Evolutionary conservation across 1,284 basidiomycete genomes (phyloP).

Genomic region (Polyporus tsugae): DNA sequence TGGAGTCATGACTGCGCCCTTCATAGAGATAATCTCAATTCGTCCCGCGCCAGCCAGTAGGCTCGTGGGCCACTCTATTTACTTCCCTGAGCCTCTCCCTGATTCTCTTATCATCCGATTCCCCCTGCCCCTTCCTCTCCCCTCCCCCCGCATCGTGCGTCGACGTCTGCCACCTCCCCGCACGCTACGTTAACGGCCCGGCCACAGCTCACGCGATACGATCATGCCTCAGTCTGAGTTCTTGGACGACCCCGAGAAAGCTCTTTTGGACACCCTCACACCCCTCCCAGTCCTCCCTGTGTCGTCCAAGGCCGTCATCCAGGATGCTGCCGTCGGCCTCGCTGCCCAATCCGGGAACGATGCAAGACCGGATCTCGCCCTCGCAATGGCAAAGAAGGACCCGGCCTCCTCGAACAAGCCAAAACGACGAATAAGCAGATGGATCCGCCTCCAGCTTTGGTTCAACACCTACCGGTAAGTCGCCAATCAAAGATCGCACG

Average conservation of each 20-base stretch:
- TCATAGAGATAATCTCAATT: conserved; percentile 37
- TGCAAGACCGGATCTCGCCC: conserved; percentile 26
- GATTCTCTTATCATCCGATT: conserved; percentile 3
- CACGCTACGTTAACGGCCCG: neutral
- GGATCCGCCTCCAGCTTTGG: conserved; percentile 65
- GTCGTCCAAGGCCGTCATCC: conserved; percentile 31
- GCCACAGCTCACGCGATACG: conserved; percentile 22
- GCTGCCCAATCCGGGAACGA: conserved; percentile 29
- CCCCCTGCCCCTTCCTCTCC: conserved; percentile 22
- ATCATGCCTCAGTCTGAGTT: conserved; percentile 33
- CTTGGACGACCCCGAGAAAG: conserved; percentile 43
- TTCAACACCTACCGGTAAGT: conserved; percentile 70
- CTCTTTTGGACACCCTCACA: conserved; percentile 35
- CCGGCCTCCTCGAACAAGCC: conserved; percentile 32
- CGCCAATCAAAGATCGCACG: neutral
- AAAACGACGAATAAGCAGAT: conserved; percentile 45
- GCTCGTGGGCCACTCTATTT: conserved; percentile 22
- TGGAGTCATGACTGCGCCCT: conserved; percentile 38
- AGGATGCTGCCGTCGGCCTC: conserved; percentile 27
- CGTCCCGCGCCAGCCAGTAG: neutral
- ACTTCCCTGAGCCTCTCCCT: conserved; percentile 19
- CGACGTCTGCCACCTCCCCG: conserved; percentile 17
- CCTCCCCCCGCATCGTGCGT: conserved; percentile 33
- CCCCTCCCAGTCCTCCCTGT: conserved; percentile 31
- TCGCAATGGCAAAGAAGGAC: conserved; percentile 34